Conservation (phyloP, 208 protist species). For the Wallacemonas sp. region DNA sequence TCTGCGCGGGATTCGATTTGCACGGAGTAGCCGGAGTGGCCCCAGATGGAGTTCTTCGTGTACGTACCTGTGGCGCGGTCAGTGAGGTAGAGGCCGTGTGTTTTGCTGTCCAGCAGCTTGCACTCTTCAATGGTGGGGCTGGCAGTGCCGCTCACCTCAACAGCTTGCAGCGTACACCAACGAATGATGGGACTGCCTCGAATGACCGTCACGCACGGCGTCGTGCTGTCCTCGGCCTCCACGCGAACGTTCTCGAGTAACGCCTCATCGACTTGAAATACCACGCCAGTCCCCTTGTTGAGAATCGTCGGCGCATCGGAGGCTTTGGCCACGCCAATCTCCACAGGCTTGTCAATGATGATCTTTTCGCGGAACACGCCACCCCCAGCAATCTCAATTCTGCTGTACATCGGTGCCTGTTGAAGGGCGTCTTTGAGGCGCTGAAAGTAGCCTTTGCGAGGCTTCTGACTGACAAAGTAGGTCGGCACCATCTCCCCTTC, state of each 20-base stretch:
- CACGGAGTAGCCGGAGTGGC: constrained; percentile 34
- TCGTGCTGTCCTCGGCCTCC: constrained; percentile 22
- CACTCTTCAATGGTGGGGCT: constrained; percentile 32
- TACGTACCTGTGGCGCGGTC: constrained; percentile 34
- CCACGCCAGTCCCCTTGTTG: constrained; percentile 25
- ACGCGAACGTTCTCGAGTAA: constrained; percentile 34
- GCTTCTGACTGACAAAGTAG: constrained; percentile 48
- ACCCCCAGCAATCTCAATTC: constrained; percentile 46
- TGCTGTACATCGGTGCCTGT: constrained; percentile 39
- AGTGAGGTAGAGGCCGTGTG: constrained; percentile 32
- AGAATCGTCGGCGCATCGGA: constrained; percentile 21
- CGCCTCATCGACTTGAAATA: constrained; percentile 32
- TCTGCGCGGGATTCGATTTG: constrained; percentile 28
- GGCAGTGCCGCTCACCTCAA: constrained; percentile 41
- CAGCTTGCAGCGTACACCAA: constrained; percentile 31
- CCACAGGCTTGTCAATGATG: constrained; percentile 41
- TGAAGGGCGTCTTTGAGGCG: constrained; percentile 35
- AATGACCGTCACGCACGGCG: constrained; percentile 19
- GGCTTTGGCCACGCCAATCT: constrained; percentile 34
- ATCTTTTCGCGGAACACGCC: constrained; percentile 38
- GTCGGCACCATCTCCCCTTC: constrained; percentile 33
- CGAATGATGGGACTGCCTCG: constrained; percentile 26
- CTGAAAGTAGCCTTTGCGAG: constrained; percentile 35
- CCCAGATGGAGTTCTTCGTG: constrained; percentile 38
- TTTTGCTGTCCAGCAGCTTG: constrained; percentile 26